Conservation (phyloP, 2,329 filamentous ascomycete genomes). For the Aphanoascus verrucosus region DNA sequence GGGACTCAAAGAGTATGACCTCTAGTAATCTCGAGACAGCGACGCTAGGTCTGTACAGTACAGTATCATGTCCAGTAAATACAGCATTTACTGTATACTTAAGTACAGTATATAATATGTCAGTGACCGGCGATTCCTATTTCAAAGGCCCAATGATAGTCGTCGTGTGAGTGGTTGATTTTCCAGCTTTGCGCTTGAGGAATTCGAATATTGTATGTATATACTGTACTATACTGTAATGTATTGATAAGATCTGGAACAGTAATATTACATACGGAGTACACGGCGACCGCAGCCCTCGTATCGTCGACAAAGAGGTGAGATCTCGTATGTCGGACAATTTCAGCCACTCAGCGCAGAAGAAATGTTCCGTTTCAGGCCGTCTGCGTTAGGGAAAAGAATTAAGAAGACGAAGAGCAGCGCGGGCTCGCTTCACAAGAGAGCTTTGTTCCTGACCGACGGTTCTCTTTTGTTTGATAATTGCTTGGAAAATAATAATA, state of each 20-base stretch:
- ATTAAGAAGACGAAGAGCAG: not conserved
- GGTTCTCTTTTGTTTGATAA: too few species aligned
- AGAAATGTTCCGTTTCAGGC: constrained; percentile 10
- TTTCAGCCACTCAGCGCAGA: constrained; percentile 1
- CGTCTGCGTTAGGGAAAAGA: not conserved
- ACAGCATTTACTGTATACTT: too few species aligned
- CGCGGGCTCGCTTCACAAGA: too few species aligned
- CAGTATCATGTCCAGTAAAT: too few species aligned
- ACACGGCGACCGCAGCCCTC: not conserved
- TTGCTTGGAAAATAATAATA: too few species aligned
- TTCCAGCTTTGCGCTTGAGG: not conserved
- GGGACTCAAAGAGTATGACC: not conserved
- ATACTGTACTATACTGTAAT: not conserved
- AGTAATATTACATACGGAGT: not conserved
- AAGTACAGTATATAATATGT: too few species aligned
- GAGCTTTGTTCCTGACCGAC: too few species aligned
- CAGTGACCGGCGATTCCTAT: not conserved
- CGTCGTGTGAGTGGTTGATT: not conserved
- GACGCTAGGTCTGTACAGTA: too few species aligned
- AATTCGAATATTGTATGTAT: not conserved
- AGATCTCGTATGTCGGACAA: constrained; percentile 6
- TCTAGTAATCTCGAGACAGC: not conserved
- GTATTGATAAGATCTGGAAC: constrained; percentile 1
- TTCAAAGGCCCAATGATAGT: not conserved
- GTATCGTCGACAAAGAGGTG: not conserved